Evolutionary conservation across 768 basidiomycete genomes (phyloP).

Genomic region (Hortiboletus campestris): DNA sequence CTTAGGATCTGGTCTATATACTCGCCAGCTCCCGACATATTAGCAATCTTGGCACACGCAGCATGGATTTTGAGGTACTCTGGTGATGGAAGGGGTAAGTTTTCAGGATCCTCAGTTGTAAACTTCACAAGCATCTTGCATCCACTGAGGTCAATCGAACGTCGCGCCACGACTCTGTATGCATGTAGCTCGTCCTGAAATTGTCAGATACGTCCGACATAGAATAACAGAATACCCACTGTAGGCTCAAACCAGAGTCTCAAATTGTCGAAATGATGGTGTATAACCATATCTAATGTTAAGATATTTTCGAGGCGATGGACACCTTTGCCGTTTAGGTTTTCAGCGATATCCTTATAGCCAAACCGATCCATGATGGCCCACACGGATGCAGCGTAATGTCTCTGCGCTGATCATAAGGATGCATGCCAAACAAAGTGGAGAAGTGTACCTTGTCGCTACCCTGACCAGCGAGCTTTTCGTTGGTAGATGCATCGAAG

Average conservation of each 20-base stretch:
- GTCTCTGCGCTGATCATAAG: background rate
- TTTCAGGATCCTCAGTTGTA: background rate
- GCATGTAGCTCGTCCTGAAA: background rate
- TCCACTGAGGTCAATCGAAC: background rate
- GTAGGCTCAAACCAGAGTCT: background rate
- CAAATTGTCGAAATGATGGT: background rate
- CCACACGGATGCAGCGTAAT: background rate
- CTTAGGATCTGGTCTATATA: background rate
- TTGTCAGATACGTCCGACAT: background rate
- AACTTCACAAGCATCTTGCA: background rate
- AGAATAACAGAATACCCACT: background rate
- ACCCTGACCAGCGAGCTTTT: background rate
- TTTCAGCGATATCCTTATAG: background rate
- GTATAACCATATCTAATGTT: background rate
- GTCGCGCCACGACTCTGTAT: background rate
- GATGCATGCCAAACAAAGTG: background rate
- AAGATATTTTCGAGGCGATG: background rate
- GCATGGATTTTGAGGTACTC: background rate
- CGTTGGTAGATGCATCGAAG: background rate
- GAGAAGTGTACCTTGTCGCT: background rate
- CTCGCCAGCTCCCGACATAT: background rate
- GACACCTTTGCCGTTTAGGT: background rate
- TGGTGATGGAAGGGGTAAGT: background rate
- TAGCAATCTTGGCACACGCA: background rate
- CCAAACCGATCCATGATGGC: background rate